Conservation (phyloP, 2,329 filamentous ascomycete species). For the Arthrobotrys conoides region DNA sequence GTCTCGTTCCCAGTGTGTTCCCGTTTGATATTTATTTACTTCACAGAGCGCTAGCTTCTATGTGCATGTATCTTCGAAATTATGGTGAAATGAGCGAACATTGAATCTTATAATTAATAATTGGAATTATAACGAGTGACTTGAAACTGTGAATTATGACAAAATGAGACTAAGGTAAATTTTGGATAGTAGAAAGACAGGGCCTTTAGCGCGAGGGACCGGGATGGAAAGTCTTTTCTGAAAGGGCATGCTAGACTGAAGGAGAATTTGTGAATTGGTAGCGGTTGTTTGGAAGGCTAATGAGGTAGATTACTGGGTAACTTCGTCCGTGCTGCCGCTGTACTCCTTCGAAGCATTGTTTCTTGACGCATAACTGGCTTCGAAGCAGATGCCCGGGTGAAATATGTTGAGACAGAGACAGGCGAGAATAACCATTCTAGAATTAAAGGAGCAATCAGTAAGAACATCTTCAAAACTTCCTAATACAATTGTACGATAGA, state of each 20-base stretch:
- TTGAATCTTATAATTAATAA: background rate
- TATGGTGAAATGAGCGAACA: background rate
- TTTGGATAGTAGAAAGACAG: background rate
- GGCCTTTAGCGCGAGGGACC: background rate
- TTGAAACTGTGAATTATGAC: background rate
- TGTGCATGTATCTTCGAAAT: background rate
- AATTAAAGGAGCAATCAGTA: constrained; percentile 16
- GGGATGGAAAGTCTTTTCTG: background rate
- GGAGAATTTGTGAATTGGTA: background rate
- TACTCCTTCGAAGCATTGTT: constrained; percentile 32
- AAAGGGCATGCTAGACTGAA: background rate
- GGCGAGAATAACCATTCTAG: constrained; percentile 69
- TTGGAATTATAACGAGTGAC: constrained; percentile 16
- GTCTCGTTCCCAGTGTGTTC: too few relatives aligned
- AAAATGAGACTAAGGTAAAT: too few relatives aligned
- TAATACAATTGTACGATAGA: too few relatives aligned
- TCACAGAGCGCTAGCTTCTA: background rate
- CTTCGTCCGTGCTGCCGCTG: constrained; percentile 21
- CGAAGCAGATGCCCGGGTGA: constrained; percentile 67
- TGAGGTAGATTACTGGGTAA: constrained; percentile 5
- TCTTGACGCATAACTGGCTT: constrained; percentile 60
- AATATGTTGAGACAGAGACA: constrained; percentile 69
- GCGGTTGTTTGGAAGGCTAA: too few relatives aligned
- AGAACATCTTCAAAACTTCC: background rate
- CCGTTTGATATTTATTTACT: background rate